Conservation (phyloP, 2,329 filamentous ascomycete genomes). For the Coniella lustricola region DNA sequence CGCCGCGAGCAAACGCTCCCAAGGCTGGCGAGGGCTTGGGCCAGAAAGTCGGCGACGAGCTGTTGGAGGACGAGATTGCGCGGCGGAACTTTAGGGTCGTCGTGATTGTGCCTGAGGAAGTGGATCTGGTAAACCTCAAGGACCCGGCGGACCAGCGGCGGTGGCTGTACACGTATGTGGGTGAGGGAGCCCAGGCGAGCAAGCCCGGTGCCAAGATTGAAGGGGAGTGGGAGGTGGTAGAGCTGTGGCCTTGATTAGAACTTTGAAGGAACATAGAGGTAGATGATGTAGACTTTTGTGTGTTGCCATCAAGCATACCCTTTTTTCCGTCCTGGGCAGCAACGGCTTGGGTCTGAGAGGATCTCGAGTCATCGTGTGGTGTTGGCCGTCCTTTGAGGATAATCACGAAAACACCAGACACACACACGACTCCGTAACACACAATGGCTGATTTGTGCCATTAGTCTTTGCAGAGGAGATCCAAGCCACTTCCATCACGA, state of each 20-base stretch:
- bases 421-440: too few species aligned
- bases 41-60: conserved; percentile 56
- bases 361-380: too few species aligned
- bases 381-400: too few species aligned
- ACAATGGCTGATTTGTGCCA: too few species aligned
- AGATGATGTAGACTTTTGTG: too few species aligned
- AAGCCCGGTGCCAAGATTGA: conserved; percentile 30
- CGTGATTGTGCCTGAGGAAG: conserved; percentile 70
- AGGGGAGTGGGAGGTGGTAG: conserved; percentile 57
- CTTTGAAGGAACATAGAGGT: neutral
- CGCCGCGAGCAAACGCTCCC: conserved; percentile 46
- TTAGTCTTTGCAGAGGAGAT: too few species aligned
- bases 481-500: too few species aligned
- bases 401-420: too few species aligned
- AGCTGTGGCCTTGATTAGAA: conserved; percentile 65
- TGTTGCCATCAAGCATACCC: too few species aligned
- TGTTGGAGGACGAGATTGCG: conserved; percentile 60
- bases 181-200: conserved; percentile 27
- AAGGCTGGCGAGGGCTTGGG: conserved; percentile 40
- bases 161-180: conserved; percentile 59
- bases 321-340: too few species aligned
- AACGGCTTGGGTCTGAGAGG: too few species aligned
- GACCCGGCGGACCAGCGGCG: conserved; percentile 56
- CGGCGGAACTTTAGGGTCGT: conserved; percentile 74
- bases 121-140: conserved; percentile 67